These are phyloP conservation scores for Aspergillus sparsus DNA, from an alignment of 495 filamentous ascomycete species.

Conservation along the genomic window DNA sequence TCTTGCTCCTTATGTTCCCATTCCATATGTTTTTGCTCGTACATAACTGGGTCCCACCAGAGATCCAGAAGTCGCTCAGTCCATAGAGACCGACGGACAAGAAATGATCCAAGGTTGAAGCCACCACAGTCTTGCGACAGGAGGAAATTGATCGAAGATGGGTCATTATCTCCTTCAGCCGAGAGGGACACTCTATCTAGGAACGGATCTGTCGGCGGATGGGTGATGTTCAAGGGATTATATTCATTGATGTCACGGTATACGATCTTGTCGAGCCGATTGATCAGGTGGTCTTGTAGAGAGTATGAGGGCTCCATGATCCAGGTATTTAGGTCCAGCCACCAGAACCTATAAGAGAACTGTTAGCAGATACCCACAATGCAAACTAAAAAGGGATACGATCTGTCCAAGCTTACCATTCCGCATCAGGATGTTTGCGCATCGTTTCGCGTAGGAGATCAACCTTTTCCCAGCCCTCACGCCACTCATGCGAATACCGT, in stretches of 20 bases:
- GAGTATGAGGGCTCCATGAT: slow-evolving; percentile 96
- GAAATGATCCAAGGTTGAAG: slow-evolving; percentile 97
- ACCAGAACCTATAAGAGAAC: slow-evolving; percentile 82
- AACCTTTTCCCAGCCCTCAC: slow-evolving; percentile 99
- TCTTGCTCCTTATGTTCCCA: slow-evolving; percentile 99
- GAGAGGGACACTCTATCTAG: slow-evolving; percentile 74
- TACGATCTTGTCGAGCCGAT: slow-evolving; percentile 67
- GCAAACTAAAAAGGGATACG: not conserved
- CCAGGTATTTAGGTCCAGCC: slow-evolving; percentile 96
- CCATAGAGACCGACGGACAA: slow-evolving; percentile 81
- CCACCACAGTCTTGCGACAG: slow-evolving; percentile 93
- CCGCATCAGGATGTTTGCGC: slow-evolving; percentile 89
- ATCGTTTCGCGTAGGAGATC: slow-evolving; percentile 90
- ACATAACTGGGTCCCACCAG: slow-evolving; percentile 98
- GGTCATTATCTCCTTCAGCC: slow-evolving; percentile 69
- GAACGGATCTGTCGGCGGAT: slow-evolving; percentile 70
- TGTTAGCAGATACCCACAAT: not conserved
- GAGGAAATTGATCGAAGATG: slow-evolving; percentile 78
- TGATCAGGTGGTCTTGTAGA: slow-evolving; percentile 87
- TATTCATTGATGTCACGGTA: slow-evolving; percentile 97
- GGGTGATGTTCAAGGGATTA: slow-evolving; percentile 92
- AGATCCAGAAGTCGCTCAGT: slow-evolving; percentile 90
- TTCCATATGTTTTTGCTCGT: slow-evolving; percentile 98
- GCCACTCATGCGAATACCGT: slow-evolving; percentile 97
- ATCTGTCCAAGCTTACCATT: slow-evolving; percentile 67